Conservation (phyloP, 202 grass and related monocot species). For the Schoenoplectus tabernaemontani region DNA sequence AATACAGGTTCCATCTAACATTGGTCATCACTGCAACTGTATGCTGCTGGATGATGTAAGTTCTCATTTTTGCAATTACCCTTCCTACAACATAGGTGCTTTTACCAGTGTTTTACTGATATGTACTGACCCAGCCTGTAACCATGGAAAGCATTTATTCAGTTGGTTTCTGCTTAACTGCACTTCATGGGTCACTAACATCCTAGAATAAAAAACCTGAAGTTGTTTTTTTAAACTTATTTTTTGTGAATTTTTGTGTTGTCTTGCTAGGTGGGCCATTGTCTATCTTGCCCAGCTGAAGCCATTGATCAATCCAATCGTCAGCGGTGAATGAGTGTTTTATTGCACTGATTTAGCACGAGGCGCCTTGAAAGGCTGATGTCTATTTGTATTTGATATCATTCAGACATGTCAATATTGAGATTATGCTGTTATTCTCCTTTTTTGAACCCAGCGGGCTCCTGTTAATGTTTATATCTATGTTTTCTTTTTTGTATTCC, state of each 20-base stretch:
- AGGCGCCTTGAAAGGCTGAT: background rate
- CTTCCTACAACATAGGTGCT: background rate
- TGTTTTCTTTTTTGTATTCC: background rate
- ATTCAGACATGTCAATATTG: constrained; percentile 20
- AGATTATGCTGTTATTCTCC: constrained; percentile 12
- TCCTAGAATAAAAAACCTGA: background rate
- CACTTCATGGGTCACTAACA: background rate
- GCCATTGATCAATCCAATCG: constrained; percentile 83
- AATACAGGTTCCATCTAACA: constrained; percentile 88
- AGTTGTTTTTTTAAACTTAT: background rate
- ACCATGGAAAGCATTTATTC: background rate
- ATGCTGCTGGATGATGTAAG: constrained; percentile 99
- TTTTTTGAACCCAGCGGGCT: constrained; percentile 16
- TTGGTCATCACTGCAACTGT: constrained; percentile 66
- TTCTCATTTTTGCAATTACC: constrained; percentile 10
- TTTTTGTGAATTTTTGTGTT: background rate
- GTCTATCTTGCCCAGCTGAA: constrained; percentile 94
- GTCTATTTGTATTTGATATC: constrained; percentile 21
- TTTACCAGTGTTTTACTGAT: background rate
- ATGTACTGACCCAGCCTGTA: background rate
- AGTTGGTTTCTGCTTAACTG: background rate
- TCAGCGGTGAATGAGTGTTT: constrained; percentile 71
- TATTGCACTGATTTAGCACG: background rate
- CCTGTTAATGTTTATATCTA: constrained; percentile 19
- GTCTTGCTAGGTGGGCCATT: constrained; percentile 73